These are phyloP conservation scores for Ophiostoma ulmi DNA, from an alignment of 2,329 filamentous ascomycete genomes.

Conservation along the genomic window DNA sequence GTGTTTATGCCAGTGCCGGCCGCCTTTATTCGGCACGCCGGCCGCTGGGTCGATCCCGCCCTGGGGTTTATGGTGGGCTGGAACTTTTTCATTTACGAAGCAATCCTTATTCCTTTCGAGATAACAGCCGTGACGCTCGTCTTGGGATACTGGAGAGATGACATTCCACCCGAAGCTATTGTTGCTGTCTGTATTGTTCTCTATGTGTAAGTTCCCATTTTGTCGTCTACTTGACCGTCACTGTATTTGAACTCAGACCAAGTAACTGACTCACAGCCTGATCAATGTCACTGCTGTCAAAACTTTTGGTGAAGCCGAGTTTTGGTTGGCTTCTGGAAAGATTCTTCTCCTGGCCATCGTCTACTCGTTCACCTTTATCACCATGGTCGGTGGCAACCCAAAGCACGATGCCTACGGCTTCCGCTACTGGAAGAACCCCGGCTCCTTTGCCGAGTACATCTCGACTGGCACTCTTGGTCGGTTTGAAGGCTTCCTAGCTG, in stretches of 20 bases:
- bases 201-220: neutral
- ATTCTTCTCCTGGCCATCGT: constrained; percentile 50
- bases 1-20: constrained; percentile 58
- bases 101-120: constrained; percentile 40
- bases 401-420: constrained; percentile 43
- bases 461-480: constrained; percentile 41
- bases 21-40: constrained; percentile 59
- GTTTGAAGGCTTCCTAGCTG: constrained; percentile 29
- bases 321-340: constrained; percentile 44
- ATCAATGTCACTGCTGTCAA: constrained; percentile 36
- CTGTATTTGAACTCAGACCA: neutral
- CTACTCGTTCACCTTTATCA: constrained; percentile 51
- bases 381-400: constrained; percentile 54
- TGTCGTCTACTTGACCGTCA: neutral
- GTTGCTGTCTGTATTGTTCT: constrained; percentile 48
- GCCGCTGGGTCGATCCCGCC: constrained; percentile 60
- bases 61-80: constrained; percentile 52
- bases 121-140: constrained; percentile 40
- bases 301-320: constrained; percentile 40
- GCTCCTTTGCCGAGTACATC: constrained; percentile 36
- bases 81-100: constrained; percentile 43
- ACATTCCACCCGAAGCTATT: constrained; percentile 46
- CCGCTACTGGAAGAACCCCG: constrained; percentile 41
- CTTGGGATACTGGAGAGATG: constrained; percentile 43
- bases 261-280: constrained; percentile 8